Evolutionary conservation across 192 early-diverging fungal species (phyloP).

Genomic region (Helicostylum pulchrum): DNA sequence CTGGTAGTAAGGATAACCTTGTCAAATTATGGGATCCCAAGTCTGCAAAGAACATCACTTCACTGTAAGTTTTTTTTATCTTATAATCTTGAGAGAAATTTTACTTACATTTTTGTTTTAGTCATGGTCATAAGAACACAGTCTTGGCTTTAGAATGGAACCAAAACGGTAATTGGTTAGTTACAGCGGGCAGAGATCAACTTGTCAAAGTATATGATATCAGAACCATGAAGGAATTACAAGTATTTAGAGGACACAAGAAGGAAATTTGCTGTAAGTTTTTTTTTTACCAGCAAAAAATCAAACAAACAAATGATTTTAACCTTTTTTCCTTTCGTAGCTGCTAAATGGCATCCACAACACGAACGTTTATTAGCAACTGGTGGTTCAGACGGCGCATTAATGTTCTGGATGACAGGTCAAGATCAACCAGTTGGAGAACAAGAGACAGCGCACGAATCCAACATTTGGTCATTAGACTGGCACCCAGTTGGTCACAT

Average conservation of each 20-base stretch:
- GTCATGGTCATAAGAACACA: conserved; percentile 92
- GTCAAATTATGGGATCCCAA: conserved; percentile 99
- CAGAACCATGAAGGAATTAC: conserved; percentile 86
- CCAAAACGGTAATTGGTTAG: conserved; percentile 95
- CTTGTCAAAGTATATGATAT: conserved; percentile 93
- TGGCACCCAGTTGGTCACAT: conserved; percentile 98
- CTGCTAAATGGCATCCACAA: conserved; percentile 93
- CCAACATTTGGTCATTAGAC: conserved; percentile 90
- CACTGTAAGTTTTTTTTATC: conserved; percentile 57
- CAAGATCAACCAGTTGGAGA: conserved; percentile 39
- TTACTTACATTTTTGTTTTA: conserved; percentile 24
- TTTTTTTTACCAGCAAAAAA: neutral
- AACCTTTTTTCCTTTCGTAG: conserved; percentile 16
- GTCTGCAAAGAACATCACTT: conserved; percentile 77
- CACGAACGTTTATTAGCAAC: conserved; percentile 88
- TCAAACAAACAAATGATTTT: neutral
- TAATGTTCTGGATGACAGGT: conserved; percentile 86
- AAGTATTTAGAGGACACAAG: conserved; percentile 80
- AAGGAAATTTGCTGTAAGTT: conserved; percentile 82
- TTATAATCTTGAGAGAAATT: neutral
- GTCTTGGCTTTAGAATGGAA: conserved; percentile 92
- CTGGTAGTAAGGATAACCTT: conserved; percentile 92
- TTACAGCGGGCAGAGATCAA: conserved; percentile 87
- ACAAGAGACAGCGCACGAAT: conserved; percentile 78
- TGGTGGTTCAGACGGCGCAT: conserved; percentile 86